phyloP scores from a whole-genome alignment of 1,284 basidiomycete species.

The Melampsora larici-populina region DNA sequence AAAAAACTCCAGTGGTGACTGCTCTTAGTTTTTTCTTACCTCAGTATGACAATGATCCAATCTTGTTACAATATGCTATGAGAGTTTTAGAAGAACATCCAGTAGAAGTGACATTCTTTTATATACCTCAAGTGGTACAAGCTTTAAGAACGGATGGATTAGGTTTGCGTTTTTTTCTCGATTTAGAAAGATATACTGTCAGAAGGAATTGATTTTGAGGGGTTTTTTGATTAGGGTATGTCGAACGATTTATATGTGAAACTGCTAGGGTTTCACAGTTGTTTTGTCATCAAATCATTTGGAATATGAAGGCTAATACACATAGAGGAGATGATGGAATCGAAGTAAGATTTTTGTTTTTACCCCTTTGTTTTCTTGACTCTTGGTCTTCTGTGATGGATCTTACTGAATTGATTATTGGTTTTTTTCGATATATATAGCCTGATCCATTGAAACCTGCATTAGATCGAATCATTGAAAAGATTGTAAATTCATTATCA shows the following conservation, averaged over 20 bases:
- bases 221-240: conserved; percentile 67
- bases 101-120: conserved; percentile 95
- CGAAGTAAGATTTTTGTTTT: conserved; percentile 62
- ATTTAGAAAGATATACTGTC: no score
- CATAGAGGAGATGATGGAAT: conserved; percentile 85
- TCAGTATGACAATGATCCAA: conserved; percentile 74
- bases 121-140: conserved; percentile 97
- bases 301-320: conserved; percentile 99
- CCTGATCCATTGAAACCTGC: conserved; percentile 92
- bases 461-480: conserved; percentile 79
- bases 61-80: conserved; percentile 93
- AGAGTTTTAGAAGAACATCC: conserved; percentile 91
- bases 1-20: conserved; percentile 42
- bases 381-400: conserved; percentile 1
- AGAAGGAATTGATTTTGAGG: neutral
- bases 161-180: conserved; percentile 65
- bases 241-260: conserved; percentile 92
- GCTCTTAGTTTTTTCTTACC: conserved; percentile 56
- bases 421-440: conserved; percentile 57
- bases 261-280: conserved; percentile 95
- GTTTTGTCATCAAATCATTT: conserved; percentile 99
- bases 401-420: neutral
- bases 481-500: conserved; percentile 78
- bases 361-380: neutral
- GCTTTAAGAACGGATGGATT: conserved; percentile 82